Evolutionary conservation across 345 rosid species (phyloP).

Genomic region (Aquilaria malaccensis): DNA sequence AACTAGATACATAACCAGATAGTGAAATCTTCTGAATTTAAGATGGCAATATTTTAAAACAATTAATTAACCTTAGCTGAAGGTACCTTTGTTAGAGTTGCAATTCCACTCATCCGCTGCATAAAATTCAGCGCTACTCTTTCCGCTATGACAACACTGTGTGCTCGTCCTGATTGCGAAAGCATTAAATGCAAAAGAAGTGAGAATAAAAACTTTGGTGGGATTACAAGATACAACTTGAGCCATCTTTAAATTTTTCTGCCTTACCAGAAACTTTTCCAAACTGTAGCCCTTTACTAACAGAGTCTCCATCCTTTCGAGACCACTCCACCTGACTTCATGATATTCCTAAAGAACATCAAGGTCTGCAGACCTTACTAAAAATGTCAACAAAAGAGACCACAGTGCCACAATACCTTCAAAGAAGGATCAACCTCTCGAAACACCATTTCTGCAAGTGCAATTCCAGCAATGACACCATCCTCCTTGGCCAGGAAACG

Average conservation of each 20-base stretch:
- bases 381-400: constrained; percentile 7
- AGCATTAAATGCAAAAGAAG: constrained; percentile 1
- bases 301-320: constrained; percentile 73
- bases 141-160: constrained; percentile 81
- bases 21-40: no score
- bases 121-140: constrained; percentile 88
- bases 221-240: no score
- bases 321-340: constrained; percentile 74
- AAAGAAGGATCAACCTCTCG: constrained; percentile 79
- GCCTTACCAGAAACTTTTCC: constrained; percentile 74
- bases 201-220: not conserved
- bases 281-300: constrained; percentile 78
- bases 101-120: constrained; percentile 99
- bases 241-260: not conserved
- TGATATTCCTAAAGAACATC: constrained; percentile 10
- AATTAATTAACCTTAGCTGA: no score
- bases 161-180: constrained; percentile 54
- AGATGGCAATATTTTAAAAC: no score
- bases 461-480: constrained; percentile 80
- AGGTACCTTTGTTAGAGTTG: constrained; percentile 82
- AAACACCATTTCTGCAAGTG: constrained; percentile 83
- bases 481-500: constrained; percentile 88
- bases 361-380: constrained; percentile 12
- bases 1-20: not conserved
- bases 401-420: constrained; percentile 34